Base-by-base conservation (phyloP, 2,329 filamentous ascomycete genomes). In the Xylariaceae sp. region DNA sequence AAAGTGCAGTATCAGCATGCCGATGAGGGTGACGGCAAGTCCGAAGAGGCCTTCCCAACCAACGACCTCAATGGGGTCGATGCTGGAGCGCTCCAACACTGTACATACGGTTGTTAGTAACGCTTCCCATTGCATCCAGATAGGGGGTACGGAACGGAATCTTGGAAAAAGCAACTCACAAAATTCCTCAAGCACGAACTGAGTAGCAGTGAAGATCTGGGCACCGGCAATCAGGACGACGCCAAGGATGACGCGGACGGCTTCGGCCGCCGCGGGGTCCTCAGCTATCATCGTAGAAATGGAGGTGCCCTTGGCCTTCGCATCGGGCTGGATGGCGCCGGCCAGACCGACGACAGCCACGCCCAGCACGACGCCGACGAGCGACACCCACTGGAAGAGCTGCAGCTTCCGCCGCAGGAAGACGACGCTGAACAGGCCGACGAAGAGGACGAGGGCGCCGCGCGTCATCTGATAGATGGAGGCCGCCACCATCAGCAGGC, bases 401-500 rank as follows among this genome's bases (percentile, higher is more conserved):
- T 81, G 77, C 23, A 98, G 72, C 51, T 78, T 83, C 33, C 88
- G 78, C 54, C 79, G 82, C 41, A 98, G 70, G 62, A 98, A 97
- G 9, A 94, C 56, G 18, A 98, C 89, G 56, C 88, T 95, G 67
- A 98, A 96, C 0, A 97, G 68, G 0, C 92, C 92, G 14, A 98
- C 92, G 54, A 98, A 98, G 5, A 98, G 73, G 3, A 98, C 90
- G 29, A 98, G 73, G 1, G 92, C 92, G 7, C 92, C 92, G 43
- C 92, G 75, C 1, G 90, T 97, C 92, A 98, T 98, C 67, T 98
- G 92, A 66, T 96, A 98, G 57, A 98, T 96, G 44, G 87, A 94
- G 2, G 92, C 88, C 9, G 87, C 92, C 16, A 97, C 89, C 59
- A 97, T 89, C 34, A 97, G 73, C 50, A 98, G 72, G 3, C 92